Evolutionary conservation across 768 basidiomycete species (phyloP).

Genomic region (Tylopilus subfusipes): DNA sequence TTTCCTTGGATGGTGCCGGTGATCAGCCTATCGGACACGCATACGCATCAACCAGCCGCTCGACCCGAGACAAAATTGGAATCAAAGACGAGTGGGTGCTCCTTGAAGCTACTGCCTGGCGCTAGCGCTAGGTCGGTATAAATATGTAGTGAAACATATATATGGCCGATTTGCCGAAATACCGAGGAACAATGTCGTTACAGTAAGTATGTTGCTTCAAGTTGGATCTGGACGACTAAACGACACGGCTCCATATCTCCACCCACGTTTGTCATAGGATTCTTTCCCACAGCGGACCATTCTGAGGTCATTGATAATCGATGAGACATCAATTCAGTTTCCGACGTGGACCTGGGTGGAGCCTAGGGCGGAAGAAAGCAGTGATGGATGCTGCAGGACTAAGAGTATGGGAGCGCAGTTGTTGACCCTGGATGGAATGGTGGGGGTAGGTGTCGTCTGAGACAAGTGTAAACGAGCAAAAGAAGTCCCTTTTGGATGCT

Average conservation of each 20-base stretch:
- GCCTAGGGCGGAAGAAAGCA: background rate
- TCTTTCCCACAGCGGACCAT: conserved; percentile 6
- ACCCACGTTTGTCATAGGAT: conserved; percentile 12
- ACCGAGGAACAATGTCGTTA: conserved; percentile 4
- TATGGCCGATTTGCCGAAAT: background rate
- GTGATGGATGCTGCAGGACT: background rate
- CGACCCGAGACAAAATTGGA: background rate
- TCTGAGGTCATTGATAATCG: background rate
- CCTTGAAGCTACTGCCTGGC: no score
- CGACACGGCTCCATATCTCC: background rate
- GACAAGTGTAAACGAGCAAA: background rate
- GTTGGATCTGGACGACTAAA: background rate
- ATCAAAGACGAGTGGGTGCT: no score
- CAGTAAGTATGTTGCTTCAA: no score
- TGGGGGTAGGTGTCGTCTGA: background rate
- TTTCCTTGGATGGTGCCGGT: background rate
- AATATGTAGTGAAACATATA: background rate
- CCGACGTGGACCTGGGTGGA: background rate
- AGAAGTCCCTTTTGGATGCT: background rate
- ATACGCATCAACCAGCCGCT: background rate
- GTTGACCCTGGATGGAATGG: no score
- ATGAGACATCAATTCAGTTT: conserved; percentile 1
- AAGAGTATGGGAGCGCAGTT: background rate
- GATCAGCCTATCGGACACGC: background rate
- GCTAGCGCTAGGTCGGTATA: background rate